These are phyloP conservation scores for Aspergillus wentii DNA, from an alignment of 495 filamentous ascomycete genomes.

Conservation along the genomic window DNA sequence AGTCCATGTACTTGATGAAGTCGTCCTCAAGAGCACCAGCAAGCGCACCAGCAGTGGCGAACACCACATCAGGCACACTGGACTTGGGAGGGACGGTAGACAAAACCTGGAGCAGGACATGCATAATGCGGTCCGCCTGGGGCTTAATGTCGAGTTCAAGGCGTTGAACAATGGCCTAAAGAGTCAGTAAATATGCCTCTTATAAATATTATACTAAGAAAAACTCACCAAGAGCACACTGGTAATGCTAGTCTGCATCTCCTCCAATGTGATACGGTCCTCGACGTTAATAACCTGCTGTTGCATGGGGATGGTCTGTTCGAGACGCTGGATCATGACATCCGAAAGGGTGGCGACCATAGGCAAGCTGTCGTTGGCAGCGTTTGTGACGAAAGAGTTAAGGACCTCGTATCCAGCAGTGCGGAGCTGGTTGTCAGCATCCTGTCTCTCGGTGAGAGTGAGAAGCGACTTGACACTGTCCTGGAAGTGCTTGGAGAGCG, in stretches of 20 bases:
- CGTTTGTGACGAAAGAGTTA: conserved; percentile 84
- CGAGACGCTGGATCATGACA: conserved; percentile 80
- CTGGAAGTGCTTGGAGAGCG: conserved; percentile 87
- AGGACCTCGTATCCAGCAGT: conserved; percentile 98
- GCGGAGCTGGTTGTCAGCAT: conserved; percentile 87
- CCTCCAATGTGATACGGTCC: conserved; percentile 88
- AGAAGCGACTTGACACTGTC: conserved; percentile 83
- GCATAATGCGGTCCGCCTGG: conserved; percentile 91
- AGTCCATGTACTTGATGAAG: conserved; percentile 94
- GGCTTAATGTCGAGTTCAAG: conserved; percentile 88
- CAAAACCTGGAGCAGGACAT: conserved; percentile 74
- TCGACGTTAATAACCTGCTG: conserved; percentile 93
- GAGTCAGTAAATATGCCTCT: conserved; percentile 9
- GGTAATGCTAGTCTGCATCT: conserved; percentile 93
- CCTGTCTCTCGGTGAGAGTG: conserved; percentile 72
- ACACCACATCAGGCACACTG: conserved; percentile 88
- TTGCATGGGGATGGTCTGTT: conserved; percentile 88
- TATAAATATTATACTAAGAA: not conserved
- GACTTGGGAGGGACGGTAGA: conserved; percentile 77
- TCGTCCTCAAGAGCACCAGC: conserved; percentile 85
- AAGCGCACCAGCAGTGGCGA: conserved; percentile 81
- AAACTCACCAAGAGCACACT: conserved; percentile 68
- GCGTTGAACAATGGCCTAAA: conserved; percentile 75
- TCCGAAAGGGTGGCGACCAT: conserved; percentile 77
- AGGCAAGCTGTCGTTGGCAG: conserved; percentile 77